Base-by-base conservation (phyloP, 1,284 basidiomycete species). In the Cronartium quercuum region DNA sequence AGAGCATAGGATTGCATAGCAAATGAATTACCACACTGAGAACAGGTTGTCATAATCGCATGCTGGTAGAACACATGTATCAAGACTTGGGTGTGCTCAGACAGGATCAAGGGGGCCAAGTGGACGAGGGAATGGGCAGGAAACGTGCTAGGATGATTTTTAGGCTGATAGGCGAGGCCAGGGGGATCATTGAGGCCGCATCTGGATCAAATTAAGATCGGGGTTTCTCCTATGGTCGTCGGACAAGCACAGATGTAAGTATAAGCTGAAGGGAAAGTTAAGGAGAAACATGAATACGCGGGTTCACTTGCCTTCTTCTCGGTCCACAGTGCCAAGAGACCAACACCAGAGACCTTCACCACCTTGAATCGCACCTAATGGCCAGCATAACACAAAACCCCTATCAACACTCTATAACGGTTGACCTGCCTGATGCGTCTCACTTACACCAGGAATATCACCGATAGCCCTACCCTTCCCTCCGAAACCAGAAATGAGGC, bases 401-500 rank as follows among this genome's bases (percentile, higher is more conserved):
- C n/a, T n/a, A n/a, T n/a, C n/a, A n/a, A n/a, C n/a, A n/a, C n/a
- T n/a, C n/a, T n/a, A n/a, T n/a, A n/a, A n/a, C n/a, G n/a, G 1
- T 6, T 38, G 2, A 29, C 10, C 10, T 81, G 77, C 75, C 80
- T 79, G 61, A 80, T 79, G 76, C 80, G 80, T 12, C 80, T 78
- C 79, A 81, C 81, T 80, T 81, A 82, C 81, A 81, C 81, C 81
- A 77, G 81, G 81, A 68, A 82, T 82, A 90, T 95, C 92, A 89
- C 93, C 93, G 87, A 94, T 94, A 78, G 94, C 96, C 87, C 98
- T 98, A 81, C 96, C 96, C 82, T 94, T 89, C 83, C 95, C 92
- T 90, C 96, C 96, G 88, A 99, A 99, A 85, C 96, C 96, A 78
- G 94, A 96, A 84, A 98, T 98, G 82, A 98, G 91, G 78, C 98